Base-by-base conservation (phyloP, 352 stramenopile genomes). In the Peronospora farinosa region DNA sequence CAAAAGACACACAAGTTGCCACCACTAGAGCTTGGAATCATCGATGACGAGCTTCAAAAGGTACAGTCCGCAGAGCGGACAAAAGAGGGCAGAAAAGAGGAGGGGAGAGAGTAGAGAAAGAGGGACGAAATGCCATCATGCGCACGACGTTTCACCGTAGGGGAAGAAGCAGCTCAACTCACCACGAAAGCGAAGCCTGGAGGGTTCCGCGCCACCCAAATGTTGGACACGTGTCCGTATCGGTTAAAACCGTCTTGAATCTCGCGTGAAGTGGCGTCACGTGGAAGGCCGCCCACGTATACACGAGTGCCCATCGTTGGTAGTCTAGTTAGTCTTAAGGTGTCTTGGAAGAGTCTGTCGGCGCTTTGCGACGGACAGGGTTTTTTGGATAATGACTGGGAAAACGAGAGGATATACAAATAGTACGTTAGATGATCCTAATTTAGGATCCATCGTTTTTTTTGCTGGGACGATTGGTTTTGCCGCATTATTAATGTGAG, bases 171-270 rank as follows among this genome's bases (percentile, higher is more conserved):
- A 60, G 57, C 58, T 58, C 54, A 65, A 91, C 82, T 88, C 78
- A 92, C 82, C 78, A 92, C 76, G 67, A 92, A 92, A 72, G 82
- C 82, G 63, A 92, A 92, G 61, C 82, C 82, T 12, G 82, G 82
- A 46, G 82, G 82, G 68, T 92, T 92, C 47, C 82, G 79, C 44
- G 82, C 82, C 51, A 92, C 80, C 82, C 82, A 92, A 51, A 92
- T 85, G 68, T 91, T 92, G 59, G 72, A 72, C 49, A 92, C 74
- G 68, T 91, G 75, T 41, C 82, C 82, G 59, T 89, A 92, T 65
- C 79, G 82, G 55, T 50, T 77, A 67, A 92, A 92, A 23, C 73
- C 72, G 49, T 91, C 82, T 51, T 92, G 75, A 45, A 92, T 72
- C 63, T 92, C 82, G 27, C 77, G 77, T 42, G 78, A 87, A 32